Percentiles rank a stretch among this genome's conserved stretches.
These are phyloP conservation scores for Primulina tabacum DNA, from an alignment of 257 asterid genomes.

Conservation along the genomic window DNA sequence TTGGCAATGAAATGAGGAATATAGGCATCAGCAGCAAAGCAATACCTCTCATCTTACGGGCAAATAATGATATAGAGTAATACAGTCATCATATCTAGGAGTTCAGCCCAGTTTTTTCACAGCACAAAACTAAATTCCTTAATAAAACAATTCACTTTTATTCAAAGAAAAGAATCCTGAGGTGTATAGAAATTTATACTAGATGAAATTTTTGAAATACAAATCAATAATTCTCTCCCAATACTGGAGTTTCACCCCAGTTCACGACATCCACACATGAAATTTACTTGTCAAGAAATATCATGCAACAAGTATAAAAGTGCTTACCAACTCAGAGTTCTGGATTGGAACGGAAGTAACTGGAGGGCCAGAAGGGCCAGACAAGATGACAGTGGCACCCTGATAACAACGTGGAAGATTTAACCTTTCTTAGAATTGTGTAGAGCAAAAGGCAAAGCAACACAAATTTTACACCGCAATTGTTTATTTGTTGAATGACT, in stretches of 20 bases:
- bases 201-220: background rate
- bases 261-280: background rate
- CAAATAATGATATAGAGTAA: background rate
- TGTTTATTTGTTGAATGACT: background rate
- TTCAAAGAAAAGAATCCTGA: background rate
- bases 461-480: background rate
- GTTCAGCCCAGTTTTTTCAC: background rate
- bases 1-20: background rate
- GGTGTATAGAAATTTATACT: background rate
- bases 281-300: conserved; percentile 11
- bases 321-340: conserved; percentile 85
- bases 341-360: conserved; percentile 77
- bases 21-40: background rate
- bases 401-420: conserved; percentile 35
- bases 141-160: background rate
- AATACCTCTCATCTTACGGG: conserved; percentile 6
- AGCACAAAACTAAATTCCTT: background rate
- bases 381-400: conserved; percentile 93
- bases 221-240: background rate
- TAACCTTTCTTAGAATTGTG: conserved; percentile 9
- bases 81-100: background rate
- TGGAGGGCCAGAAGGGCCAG: conserved; percentile 94
- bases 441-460: background rate
- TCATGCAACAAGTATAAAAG: conserved; percentile 21
- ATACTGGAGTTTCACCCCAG: conserved; percentile 15